These are phyloP conservation scores for Mucor sp. DNA, from an alignment of 371 early-diverging fungal genomes.

Conservation along the genomic window DNA sequence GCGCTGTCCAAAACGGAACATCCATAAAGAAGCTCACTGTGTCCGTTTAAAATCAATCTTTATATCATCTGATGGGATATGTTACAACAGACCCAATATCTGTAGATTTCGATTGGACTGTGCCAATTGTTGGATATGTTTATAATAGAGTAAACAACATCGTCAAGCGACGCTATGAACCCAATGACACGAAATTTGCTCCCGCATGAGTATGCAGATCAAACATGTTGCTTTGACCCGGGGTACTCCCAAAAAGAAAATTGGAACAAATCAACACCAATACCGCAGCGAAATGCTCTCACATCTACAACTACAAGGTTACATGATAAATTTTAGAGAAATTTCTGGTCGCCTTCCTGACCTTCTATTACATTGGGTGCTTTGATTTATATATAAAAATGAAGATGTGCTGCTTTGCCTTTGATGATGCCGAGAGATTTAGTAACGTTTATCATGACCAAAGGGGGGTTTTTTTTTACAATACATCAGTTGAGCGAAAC, in stretches of 20 bases:
- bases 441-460: neutral
- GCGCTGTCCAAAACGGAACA: neutral
- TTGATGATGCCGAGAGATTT: neutral
- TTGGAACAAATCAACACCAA: conserved; percentile 5
- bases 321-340: neutral
- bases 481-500: neutral
- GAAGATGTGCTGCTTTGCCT: neutral
- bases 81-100: neutral
- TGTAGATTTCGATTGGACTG: neutral
- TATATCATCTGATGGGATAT: neutral
- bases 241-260: neutral
- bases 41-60: neutral
- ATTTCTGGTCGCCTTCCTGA: neutral
- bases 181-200: neutral
- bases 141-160: neutral
- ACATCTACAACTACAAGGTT: neutral
- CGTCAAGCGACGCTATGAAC: neutral
- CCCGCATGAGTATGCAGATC: neutral
- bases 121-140: neutral
- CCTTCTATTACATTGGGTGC: neutral
- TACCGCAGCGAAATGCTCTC: conserved; percentile 5
- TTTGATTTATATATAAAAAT: neutral
- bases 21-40: neutral
- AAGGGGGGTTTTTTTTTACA: neutral
- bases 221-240: neutral